Base-by-base conservation (phyloP, 495 filamentous ascomycete genomes). In the Lophium mytilinum region DNA sequence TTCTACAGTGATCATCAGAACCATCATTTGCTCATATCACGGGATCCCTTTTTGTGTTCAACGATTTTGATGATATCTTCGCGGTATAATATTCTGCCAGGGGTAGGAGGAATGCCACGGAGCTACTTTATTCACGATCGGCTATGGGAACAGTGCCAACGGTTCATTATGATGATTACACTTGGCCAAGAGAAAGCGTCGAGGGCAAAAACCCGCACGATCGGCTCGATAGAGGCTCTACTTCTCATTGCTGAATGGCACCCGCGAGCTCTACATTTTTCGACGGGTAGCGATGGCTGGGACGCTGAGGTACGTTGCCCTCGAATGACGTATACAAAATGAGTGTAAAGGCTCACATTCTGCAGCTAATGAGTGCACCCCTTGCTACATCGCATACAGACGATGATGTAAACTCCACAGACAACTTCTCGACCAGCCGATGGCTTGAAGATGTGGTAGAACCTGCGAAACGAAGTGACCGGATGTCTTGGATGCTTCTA, bases 211-310 rank as follows among this genome's bases (percentile, higher is more conserved):
- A 62, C 62, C 3, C 65, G 78, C 14, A 75, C 75, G 21, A 71
- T 80, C 21, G 78, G 78, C 5, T 77, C 77, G 1, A 75, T 80
- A 39, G 77, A 80, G 54, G 76, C 14, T 7, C 69, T 80, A 6
- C 53, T 80, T 18, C 63, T 80, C 3, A 75, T 80, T 55, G 76
- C 75, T n/a, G 78, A 80, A 66, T 80, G 78, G 78, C 78, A 80
- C 57, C 78, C 78, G 36, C 71, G 77, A 15, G 73, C 75, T 9
- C 66, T 80, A 4, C 78, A 80, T 60, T 80, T 80, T 45, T 77
- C 78, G 1, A 76, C 76, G 1, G 75, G 67, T 0, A 76, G 76
- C 60, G 78, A 67, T 57, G 65, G 65, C 15, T 67, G 65, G 63
- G 65, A 68, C 46, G 58, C 54, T 21, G 63, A 65, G 24, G 24